Base-by-base conservation (phyloP, 2,329 filamentous ascomycete species). In the Neonectria coccinea region DNA sequence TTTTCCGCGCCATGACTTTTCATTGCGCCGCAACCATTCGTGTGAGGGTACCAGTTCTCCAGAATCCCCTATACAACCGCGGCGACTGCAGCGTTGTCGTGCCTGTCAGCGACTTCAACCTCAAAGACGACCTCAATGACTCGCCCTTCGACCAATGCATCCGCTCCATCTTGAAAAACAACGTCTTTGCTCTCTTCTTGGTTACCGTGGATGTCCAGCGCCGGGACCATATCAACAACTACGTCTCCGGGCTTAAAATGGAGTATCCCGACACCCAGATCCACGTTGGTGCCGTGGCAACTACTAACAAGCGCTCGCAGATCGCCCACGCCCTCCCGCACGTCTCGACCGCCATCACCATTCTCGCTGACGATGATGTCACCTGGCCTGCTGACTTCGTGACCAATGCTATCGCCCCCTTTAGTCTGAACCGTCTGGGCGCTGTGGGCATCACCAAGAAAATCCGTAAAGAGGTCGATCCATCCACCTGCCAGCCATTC, bases 291-390 rank as follows among this genome's bases (percentile, higher is more conserved):
- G 55, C 68, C 2, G 58, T 71, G 4, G 48, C 53, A 9, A 53
- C 45, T 12, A 48, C 41, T 27, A 71, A 65, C 48, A 71, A 65
- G 8, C 68, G 70, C 11, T 61, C 55, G 0, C 67, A 72, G 51
- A 65, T 72, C 10, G 42, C 39, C 4, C 68, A 68, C 8, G 70
- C 67, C 6, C 22, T 71, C 10, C 36, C 12, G 2, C 20, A 12
- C 1, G 20, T 66, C 31, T 11, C 5, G 0, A 60, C 54, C 12
- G 6, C 25, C 1, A 53, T 72, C 33, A 70, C 57, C 5, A 50
- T 59, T 3, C 18, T 72, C 1, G 39, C 56, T 3, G 70, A 72
- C 2, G 70, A 72, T n/a, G 14, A 53, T 10, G 53, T 65, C 10
- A 22, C 56, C 2, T 72, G 70, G 70, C 59, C 64, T 16, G 3